Base-by-base conservation (phyloP, 495 filamentous ascomycete species). In the Amorphotheca resinae region DNA sequence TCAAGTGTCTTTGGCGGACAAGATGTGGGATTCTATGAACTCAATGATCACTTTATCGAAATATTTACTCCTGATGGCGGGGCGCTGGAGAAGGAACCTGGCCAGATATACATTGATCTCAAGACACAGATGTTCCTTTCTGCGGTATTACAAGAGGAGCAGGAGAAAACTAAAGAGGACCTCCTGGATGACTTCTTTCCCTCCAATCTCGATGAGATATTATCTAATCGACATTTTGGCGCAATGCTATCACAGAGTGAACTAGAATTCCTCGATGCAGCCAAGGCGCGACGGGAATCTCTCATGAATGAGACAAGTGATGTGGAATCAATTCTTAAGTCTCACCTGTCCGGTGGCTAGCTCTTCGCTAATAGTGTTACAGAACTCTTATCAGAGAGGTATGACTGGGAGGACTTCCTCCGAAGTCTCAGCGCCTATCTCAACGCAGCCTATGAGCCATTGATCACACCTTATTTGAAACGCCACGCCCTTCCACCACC, bases 71-170 rank as follows among this genome's bases (percentile, higher is more conserved):
- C 82, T 0, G 79, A 85, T 44, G 79, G 81, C 12, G 72, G 73
- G n/a, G 69, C 76, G 4, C 55, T 94, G 25, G 64, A 84, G 14
- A 82, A 82, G 40, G 77, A 74, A 36, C 76, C 80, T 47, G 79
- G 77, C 9, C 73, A 79, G 20, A 50, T 95, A 20, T 84, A 83
- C 49, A 65, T 95, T 14, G 80, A 86, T 42, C 66, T 95, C 14
- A 95, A 94, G 58, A 93, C 87, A 1, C 84, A 93, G 46, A 76
- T 79, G 8, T 84, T 88, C 48, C 80, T 93, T 39, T 78, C 81
- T 2, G 76, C 82, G 2, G 69, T 85, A 52, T 55, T 64, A 14
- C 59, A 65, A 33, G 66, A 71, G 32, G 78, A 73, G 40, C 71
- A 73, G 15, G 73, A 83, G 30, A 72, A 71, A 15, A 68, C 74